A percentile compares a stretch with the other conserved stretches of the same genome.
Conservation (phyloP, 139 green algal species). For the Gonium pectorale region DNA sequence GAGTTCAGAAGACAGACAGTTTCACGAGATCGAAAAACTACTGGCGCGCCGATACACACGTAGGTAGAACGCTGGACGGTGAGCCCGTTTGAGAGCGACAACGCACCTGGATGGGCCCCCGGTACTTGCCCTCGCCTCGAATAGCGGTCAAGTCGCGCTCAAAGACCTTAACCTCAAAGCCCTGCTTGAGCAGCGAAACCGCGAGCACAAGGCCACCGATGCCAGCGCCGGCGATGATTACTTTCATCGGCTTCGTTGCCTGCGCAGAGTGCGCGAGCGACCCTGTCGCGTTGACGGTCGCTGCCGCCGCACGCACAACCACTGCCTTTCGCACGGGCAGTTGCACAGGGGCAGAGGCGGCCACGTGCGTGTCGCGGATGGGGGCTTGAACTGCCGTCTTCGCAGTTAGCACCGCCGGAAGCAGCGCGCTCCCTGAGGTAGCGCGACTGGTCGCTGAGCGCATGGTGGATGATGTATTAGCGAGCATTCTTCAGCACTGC, state of each 20-base stretch:
- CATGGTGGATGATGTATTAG: background rate
- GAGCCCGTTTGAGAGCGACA: no score
- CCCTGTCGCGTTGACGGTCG: background rate
- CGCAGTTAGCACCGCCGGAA: background rate
- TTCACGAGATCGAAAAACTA: no score
- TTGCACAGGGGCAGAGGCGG: no score
- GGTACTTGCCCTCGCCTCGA: slow-evolving; percentile 93
- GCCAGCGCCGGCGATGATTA: slow-evolving; percentile 89
- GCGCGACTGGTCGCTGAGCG: background rate
- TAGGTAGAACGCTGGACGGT: no score
- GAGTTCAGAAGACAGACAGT: no score
- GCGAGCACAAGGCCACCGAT: slow-evolving; percentile 94
- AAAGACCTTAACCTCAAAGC: slow-evolving; percentile 86
- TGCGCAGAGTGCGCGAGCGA: background rate
- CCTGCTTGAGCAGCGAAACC: slow-evolving; percentile 84
- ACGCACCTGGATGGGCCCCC: slow-evolving; percentile 91
- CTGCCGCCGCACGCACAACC: no score
- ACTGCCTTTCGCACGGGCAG: no score
- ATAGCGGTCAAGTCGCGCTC: slow-evolving; percentile 95
- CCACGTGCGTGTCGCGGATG: background rate
- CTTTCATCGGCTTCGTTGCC: slow-evolving; percentile 56
- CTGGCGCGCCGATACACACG: no score
- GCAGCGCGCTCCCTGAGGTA: background rate
- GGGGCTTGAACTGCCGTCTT: no score
- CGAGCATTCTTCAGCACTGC: background rate